Evolutionary conservation across 1,284 basidiomycete genomes (phyloP).

Genomic region (Moniliella sp.): DNA sequence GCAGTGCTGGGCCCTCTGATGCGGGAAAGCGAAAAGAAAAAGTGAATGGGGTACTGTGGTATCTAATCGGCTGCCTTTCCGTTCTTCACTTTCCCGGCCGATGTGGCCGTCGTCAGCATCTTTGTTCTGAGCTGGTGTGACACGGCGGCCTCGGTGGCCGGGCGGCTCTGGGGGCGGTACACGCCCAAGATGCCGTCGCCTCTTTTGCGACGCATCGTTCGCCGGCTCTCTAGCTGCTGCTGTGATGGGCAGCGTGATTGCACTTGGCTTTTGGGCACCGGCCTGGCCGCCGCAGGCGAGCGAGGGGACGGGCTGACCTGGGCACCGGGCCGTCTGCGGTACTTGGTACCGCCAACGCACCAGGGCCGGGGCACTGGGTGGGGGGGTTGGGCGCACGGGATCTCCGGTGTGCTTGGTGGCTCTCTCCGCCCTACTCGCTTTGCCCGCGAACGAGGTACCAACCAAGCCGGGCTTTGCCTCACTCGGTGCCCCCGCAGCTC

Average conservation of each 20-base stretch:
- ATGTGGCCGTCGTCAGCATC: too few relatives aligned
- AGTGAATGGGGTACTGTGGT: slow-evolving; percentile 66
- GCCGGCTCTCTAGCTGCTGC: slow-evolving; percentile 74
- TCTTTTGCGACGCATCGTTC: slow-evolving; percentile 51
- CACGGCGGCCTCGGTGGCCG: slow-evolving; percentile 77
- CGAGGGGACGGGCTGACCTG: slow-evolving; percentile 20
- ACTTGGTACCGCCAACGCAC: slow-evolving; percentile 12
- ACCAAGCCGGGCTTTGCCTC: not conserved
- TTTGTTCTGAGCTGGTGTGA: slow-evolving; percentile 47
- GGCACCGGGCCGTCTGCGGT: slow-evolving; percentile 4
- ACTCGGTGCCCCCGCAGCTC: not conserved
- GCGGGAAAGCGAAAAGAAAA: slow-evolving; percentile 68
- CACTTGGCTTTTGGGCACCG: slow-evolving; percentile 54
- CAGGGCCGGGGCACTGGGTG: slow-evolving; percentile 11
- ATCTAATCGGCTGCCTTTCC: slow-evolving; percentile 69
- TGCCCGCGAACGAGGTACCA: not conserved
- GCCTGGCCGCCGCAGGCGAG: slow-evolving; percentile 13
- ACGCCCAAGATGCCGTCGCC: slow-evolving; percentile 56
- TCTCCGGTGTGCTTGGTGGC: slow-evolving; percentile 2
- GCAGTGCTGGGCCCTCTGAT: slow-evolving; percentile 61
- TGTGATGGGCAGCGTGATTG: slow-evolving; percentile 52
- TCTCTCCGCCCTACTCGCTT: too few relatives aligned
- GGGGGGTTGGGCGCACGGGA: slow-evolving; percentile 9
- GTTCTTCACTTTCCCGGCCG: slow-evolving; percentile 42
- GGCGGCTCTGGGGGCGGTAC: slow-evolving; percentile 56